phyloP scores from a whole-genome alignment of 176 grass and related monocot species.

The Luzula sylvatica region DNA sequence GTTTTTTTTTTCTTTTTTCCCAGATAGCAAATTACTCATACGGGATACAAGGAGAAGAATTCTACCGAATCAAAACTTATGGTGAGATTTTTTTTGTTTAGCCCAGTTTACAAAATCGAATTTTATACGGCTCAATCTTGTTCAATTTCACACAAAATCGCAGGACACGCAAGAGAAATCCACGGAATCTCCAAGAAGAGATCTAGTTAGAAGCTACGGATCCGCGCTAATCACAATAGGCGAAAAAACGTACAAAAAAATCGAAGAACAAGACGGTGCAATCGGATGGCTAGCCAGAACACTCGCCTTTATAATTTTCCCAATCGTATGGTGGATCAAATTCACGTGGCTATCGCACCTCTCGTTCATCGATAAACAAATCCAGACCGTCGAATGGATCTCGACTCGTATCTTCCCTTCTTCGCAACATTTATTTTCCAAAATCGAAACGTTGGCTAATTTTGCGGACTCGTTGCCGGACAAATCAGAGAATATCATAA shows the following conservation, averaged over 20 bases:
- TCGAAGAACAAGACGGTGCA: constrained; percentile 3
- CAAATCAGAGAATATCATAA: constrained; percentile 8
- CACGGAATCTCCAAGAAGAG: neutral
- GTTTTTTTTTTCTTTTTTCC: no score
- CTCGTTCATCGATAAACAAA: constrained; percentile 16
- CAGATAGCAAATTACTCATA: no score
- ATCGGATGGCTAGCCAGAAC: constrained; percentile 13
- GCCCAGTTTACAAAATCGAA: no score
- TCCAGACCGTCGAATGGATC: constrained; percentile 14
- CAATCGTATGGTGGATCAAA: constrained; percentile 12
- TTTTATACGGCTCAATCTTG: no score
- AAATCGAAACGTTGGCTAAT: constrained; percentile 6
- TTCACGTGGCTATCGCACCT: constrained; percentile 6
- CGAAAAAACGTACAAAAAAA: constrained; percentile 12
- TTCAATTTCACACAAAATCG: neutral
- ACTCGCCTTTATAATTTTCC: neutral
- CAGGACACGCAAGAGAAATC: neutral
- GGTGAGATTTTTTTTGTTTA: no score
- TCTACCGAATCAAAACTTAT: no score
- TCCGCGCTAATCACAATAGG: constrained; percentile 3
- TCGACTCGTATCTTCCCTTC: neutral
- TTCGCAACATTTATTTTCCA: neutral
- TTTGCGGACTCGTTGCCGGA: constrained; percentile 14
- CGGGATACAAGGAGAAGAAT: no score
- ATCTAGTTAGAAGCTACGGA: constrained; percentile 18